Percentiles rank a stretch among this genome's conserved stretches.
These are phyloP conservation scores for Scedosporium apiospermum DNA, from an alignment of 2,329 filamentous ascomycete genomes.

Conservation along the genomic window DNA sequence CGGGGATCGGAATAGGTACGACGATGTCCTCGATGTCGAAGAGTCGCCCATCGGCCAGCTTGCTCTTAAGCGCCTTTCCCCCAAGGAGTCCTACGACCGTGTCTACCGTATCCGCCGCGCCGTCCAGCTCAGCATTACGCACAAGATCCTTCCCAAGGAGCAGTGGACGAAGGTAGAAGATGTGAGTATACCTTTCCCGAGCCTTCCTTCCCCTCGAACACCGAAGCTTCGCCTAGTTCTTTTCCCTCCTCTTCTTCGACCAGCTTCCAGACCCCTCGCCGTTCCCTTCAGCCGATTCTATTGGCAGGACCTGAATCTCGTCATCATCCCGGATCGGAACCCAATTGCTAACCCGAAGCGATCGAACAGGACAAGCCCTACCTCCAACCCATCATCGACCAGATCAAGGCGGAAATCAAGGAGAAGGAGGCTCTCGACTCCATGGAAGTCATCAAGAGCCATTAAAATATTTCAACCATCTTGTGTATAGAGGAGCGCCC, in stretches of 20 bases:
- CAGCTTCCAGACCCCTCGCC: neutral
- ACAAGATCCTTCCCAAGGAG: conserved; percentile 54
- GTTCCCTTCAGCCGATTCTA: neutral
- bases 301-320: too few relatives aligned
- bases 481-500: neutral
- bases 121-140: conserved; percentile 62
- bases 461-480: conserved; percentile 20
- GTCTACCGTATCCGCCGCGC: conserved; percentile 95
- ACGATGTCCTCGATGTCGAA: conserved; percentile 84
- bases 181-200: conserved; percentile 21
- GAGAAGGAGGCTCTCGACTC: conserved; percentile 45
- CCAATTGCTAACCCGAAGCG: conserved; percentile 5
- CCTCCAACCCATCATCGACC: conserved; percentile 41
- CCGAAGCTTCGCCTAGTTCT: neutral
- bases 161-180: conserved; percentile 51
- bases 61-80: conserved; percentile 80
- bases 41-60: conserved; percentile 80
- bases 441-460: conserved; percentile 39
- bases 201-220: neutral
- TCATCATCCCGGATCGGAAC: too few relatives aligned
- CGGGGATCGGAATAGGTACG: conserved; percentile 55
- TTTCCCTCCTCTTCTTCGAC: conserved; percentile 10
- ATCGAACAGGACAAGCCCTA: conserved; percentile 39
- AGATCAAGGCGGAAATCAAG: conserved; percentile 38
- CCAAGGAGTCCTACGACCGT: conserved; percentile 91